Evolutionary conservation across 345 rosid species (phyloP).

Genomic region (Eucalyptus regnans): DNA sequence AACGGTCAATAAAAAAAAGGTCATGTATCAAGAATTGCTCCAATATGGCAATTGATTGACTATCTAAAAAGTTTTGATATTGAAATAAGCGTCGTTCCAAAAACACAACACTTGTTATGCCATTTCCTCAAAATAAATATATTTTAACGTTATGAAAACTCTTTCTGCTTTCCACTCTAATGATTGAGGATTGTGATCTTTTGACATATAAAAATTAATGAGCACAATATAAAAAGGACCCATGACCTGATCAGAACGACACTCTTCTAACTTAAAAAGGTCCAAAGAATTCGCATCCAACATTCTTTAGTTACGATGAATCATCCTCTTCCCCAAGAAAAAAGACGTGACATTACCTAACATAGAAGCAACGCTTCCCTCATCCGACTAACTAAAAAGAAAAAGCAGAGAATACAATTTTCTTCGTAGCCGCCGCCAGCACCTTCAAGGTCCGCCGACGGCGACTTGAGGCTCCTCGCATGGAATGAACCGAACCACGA

Average conservation of each 20-base stretch:
- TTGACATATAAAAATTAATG: not conserved
- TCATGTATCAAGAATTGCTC: not conserved
- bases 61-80: no score
- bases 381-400: not conserved
- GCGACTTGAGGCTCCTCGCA: not conserved
- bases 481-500: not conserved
- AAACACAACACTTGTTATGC: fast-evolving
- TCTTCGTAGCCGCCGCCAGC: not conserved
- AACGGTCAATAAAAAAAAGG: not conserved
- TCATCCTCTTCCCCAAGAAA: not conserved
- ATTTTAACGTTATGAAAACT: not conserved
- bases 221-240: not conserved
- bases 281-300: not conserved
- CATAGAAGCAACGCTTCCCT: not conserved
- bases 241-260: not conserved
- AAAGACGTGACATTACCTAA: not conserved
- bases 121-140: no score
- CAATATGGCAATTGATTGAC: no score
- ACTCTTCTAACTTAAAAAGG: not conserved
- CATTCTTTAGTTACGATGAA: not conserved
- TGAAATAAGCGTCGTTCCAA: fast-evolving
- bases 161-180: not conserved
- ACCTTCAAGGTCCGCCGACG: not conserved
- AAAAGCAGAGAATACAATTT: not conserved
- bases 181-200: not conserved